These are phyloP conservation scores for Irpex sp. DNA, from an alignment of 1,284 basidiomycete species.

Conservation along the genomic window DNA sequence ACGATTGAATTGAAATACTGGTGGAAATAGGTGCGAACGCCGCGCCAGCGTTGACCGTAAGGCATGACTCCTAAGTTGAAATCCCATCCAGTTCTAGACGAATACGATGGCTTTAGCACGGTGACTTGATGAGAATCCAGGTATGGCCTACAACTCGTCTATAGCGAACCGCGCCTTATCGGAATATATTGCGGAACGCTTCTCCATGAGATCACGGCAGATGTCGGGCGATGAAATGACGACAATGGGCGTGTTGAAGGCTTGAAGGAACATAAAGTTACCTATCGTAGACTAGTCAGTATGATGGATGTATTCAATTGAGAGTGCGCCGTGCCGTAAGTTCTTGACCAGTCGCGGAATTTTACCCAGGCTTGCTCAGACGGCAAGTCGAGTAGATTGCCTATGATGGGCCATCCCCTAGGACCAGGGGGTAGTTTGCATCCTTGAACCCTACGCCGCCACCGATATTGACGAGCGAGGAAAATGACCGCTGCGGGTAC, in stretches of 20 bases:
- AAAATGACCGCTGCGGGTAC: not conserved
- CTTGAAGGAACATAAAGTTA: not conserved
- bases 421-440: conserved; percentile 20
- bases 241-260: not conserved
- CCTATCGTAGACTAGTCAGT: not conserved
- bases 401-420: conserved; percentile 20
- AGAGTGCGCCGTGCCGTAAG: conserved; percentile 9
- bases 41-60: conserved; percentile 21
- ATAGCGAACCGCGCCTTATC: not conserved
- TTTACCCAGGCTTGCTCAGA: conserved; percentile 15
- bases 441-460: not conserved
- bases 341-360: conserved; percentile 12
- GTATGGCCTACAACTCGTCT: not conserved
- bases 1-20: conserved; percentile 15
- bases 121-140: no score
- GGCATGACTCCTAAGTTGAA: conserved; percentile 17
- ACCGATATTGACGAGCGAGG: not conserved
- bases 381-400: conserved; percentile 23
- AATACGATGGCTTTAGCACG: not conserved
- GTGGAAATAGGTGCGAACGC: conserved; percentile 20
- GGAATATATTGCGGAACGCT: conserved; percentile 11
- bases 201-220: conserved; percentile 13
- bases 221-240: not conserved
- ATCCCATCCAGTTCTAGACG: conserved; percentile 16
- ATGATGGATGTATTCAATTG: not conserved